Evolutionary conservation across 2,329 filamentous ascomycete genomes (phyloP).

Genomic region (Aspergillus eucalypticola): DNA sequence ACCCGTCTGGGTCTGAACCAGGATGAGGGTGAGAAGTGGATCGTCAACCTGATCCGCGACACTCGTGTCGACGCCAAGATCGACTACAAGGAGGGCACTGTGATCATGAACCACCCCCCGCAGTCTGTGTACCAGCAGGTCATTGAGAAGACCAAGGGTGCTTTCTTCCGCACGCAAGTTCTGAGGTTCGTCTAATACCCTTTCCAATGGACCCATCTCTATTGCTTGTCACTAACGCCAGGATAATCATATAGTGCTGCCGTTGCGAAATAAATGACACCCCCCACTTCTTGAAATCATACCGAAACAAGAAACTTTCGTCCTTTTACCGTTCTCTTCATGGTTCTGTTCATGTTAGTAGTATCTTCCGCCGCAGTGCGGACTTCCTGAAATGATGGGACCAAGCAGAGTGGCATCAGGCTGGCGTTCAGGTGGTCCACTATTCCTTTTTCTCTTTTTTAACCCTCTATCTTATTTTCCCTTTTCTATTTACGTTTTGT

Average conservation of each 20-base stretch:
- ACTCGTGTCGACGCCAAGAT: conserved; percentile 98
- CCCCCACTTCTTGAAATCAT: conserved; percentile 5
- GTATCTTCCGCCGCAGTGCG: conserved; percentile 28
- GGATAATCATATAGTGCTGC: conserved; percentile 39
- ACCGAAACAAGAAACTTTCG: conserved; percentile 26
- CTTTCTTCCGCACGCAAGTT: conserved; percentile 97
- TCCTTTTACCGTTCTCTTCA: conserved; percentile 35
- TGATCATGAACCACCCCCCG: conserved; percentile 98
- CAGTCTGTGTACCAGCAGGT: conserved; percentile 99
- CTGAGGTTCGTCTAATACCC: conserved; percentile 55
- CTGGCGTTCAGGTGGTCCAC: conserved; percentile 45
- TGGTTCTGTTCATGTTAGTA: conserved; percentile 38
- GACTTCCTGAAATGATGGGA: conserved; percentile 35
- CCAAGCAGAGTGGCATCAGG: conserved; percentile 44
- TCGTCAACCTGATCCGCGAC: conserved; percentile 97
- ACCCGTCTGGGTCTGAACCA: conserved; percentile 86
- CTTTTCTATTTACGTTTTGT: conserved; percentile 22
- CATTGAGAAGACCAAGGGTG: conserved; percentile 97
- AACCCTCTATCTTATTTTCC: conserved; percentile 8
- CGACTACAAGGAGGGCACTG: conserved; percentile 97
- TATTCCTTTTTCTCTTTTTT: conserved; percentile 28
- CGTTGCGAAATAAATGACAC: conserved; percentile 50
- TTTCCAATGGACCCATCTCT: neutral
- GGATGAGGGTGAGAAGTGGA: conserved; percentile 99
- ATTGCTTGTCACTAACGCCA: neutral